Evolutionary conservation across 441 rosid genomes (phyloP).

Genomic region (Isatis lusitanica): DNA sequence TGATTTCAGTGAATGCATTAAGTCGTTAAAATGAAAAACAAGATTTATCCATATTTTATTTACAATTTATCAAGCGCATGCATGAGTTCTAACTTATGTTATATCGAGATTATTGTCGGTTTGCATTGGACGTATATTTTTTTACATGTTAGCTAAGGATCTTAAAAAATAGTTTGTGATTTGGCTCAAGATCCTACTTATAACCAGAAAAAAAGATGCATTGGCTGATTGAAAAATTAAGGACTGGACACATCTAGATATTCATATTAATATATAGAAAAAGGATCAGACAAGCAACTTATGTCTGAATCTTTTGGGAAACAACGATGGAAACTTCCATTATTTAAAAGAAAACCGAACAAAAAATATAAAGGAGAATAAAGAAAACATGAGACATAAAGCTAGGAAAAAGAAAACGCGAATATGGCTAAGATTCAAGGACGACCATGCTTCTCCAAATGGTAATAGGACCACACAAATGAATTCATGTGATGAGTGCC

Average conservation of each 20-base stretch:
- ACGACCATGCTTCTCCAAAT: constrained; percentile 10
- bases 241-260: neutral
- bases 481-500: neutral
- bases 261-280: neutral
- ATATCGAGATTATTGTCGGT: neutral
- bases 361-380: neutral
- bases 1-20: neutral
- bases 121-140: neutral
- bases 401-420: neutral
- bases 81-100: neutral
- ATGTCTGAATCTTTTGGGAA: neutral
- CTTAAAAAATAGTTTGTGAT: neutral
- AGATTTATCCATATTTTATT: neutral
- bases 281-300: neutral
- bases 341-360: neutral
- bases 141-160: neutral
- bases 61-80: neutral
- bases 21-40: neutral
- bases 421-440: neutral
- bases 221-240: neutral
- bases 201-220: neutral
- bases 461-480: neutral
- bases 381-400: neutral
- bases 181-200: neutral
- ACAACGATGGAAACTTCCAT: neutral